Conservation (phyloP, 805 yeast genomes). For the Kurtzmaniella fragi region DNA sequence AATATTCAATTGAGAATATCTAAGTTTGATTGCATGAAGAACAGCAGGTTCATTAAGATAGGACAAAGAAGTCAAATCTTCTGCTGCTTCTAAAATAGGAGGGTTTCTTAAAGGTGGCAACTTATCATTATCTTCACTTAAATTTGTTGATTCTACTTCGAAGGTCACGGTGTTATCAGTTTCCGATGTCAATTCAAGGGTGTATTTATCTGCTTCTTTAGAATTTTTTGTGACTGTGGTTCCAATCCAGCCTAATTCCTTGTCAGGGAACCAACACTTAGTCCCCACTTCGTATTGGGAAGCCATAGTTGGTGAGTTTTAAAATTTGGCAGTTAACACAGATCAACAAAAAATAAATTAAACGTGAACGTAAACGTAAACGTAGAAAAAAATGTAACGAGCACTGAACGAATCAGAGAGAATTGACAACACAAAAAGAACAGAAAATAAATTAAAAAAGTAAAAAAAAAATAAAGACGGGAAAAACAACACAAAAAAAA, state of each 20-base stretch:
- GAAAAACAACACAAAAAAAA: no score
- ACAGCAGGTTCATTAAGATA: conserved; percentile 96
- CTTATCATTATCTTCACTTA: conserved; percentile 49
- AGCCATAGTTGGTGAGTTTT: not conserved
- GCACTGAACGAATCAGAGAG: no score
- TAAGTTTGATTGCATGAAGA: conserved; percentile 82
- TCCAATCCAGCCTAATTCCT: conserved; percentile 68
- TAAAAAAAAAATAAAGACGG: no score
- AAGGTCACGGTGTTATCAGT: conserved; percentile 37
- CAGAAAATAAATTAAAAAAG: no score
- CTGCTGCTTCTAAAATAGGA: conserved; percentile 86
- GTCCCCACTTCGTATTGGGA: conserved; percentile 34
- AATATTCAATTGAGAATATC: conserved; percentile 85
- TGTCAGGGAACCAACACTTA: conserved; percentile 82
- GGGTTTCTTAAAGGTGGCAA: conserved; percentile 87
- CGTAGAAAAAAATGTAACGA: no score
- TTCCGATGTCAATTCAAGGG: conserved; percentile 51
- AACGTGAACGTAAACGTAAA: no score
- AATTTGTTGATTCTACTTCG: conserved; percentile 42
- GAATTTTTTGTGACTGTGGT: conserved; percentile 50
- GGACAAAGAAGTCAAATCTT: conserved; percentile 87
- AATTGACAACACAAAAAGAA: no score
- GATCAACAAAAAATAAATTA: no score
- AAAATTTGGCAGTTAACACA: not conserved
- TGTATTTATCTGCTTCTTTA: conserved; percentile 38